Evolutionary conservation across 192 early-diverging fungal genomes (phyloP).

Genomic region (Entomortierella parvispora): DNA sequence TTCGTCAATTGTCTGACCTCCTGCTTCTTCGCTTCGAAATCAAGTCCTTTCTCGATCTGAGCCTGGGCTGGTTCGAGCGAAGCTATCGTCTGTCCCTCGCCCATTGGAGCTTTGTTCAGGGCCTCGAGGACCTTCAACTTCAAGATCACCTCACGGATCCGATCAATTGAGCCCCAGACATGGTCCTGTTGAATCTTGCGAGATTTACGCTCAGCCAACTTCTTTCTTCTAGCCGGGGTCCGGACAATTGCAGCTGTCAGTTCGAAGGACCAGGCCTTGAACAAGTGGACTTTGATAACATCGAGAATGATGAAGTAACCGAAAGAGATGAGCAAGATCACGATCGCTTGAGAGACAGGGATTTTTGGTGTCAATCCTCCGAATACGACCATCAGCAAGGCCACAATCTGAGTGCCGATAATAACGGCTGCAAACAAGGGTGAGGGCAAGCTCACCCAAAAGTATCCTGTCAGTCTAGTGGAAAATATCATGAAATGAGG

Average conservation of each 20-base stretch:
- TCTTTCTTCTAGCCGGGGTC: constrained; percentile 74
- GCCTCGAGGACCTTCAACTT: constrained; percentile 39
- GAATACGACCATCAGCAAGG: constrained; percentile 84
- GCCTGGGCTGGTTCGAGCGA: no score
- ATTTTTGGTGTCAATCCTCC: no score
- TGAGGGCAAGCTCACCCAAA: constrained; percentile 89
- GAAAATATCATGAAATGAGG: constrained; percentile 98
- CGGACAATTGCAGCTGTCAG: no score
- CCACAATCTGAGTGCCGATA: constrained; percentile 91
- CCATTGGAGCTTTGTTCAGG: no score
- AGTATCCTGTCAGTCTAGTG: constrained; percentile 85
- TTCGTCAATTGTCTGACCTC: no score
- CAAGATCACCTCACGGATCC: constrained; percentile 27
- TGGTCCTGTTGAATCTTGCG: constrained; percentile 58
- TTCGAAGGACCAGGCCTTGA: constrained; percentile 91
- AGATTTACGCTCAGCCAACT: constrained; percentile 66
- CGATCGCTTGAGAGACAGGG: constrained; percentile 73
- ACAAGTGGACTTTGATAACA: constrained; percentile 88
- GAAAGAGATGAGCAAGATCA: no score
- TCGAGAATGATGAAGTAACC: constrained; percentile 87
- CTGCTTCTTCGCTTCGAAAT: no score
- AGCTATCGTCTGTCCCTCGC: no score
- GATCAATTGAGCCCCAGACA: constrained; percentile 45
- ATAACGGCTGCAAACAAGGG: constrained; percentile 86
- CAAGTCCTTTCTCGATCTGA: no score